Evolutionary conservation across 257 asterid species (phyloP).

Genomic region (Paraleonurus japonicus): DNA sequence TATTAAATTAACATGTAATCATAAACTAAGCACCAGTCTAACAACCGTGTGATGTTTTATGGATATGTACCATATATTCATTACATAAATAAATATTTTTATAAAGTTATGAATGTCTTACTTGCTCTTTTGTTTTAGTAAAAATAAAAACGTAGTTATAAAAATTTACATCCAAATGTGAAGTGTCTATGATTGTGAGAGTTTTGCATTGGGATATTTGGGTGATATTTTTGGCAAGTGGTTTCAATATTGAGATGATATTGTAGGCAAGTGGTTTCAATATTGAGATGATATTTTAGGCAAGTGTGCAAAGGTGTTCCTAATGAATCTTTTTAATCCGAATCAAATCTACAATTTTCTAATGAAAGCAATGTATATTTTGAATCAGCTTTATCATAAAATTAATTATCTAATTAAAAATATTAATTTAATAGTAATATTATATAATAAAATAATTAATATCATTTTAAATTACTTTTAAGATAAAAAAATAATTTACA

Average conservation of each 20-base stretch:
- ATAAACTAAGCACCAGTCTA: background rate
- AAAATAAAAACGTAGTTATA: no score
- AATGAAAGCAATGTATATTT: no score
- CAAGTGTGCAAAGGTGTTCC: conserved; percentile 5
- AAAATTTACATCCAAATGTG: background rate
- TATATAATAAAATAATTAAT: no score
- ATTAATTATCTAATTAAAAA: no score
- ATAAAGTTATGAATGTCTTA: background rate
- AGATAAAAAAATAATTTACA: no score
- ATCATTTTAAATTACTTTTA: no score
- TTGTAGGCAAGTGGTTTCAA: conserved; percentile 15
- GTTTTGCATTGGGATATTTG: background rate
- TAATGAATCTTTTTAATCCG: background rate
- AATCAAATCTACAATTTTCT: background rate
- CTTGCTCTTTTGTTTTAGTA: no score
- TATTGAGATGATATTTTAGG: background rate
- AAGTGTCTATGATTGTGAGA: background rate
- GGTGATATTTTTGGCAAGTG: background rate
- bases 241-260: background rate
- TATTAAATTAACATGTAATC: background rate
- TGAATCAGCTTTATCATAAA: no score
- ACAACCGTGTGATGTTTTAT: background rate
- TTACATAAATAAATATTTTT: no score
- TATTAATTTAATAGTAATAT: no score
- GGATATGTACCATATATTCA: no score